Percentiles rank a stretch among this genome's conserved stretches.
Conservation (phyloP, 345 rosid species). For the Pelargonium nanum region DNA sequence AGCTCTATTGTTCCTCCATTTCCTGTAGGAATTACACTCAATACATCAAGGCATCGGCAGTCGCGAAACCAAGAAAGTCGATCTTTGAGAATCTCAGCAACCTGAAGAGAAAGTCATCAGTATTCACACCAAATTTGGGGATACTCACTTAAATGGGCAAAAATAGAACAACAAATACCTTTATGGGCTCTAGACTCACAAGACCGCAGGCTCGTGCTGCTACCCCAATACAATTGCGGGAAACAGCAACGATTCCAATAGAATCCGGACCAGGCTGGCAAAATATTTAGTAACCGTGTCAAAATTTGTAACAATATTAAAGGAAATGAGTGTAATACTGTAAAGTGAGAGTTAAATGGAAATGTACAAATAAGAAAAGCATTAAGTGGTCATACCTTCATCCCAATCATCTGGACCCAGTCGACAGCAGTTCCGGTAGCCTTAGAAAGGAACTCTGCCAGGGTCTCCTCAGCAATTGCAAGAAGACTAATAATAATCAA, state of each 20-base stretch:
- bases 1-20: conserved; percentile 87
- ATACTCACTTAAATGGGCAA: too few species aligned
- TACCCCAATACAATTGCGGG: conserved; percentile 92
- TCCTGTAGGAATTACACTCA: conserved; percentile 73
- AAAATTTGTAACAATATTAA: background rate
- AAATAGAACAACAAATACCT: conserved; percentile 30
- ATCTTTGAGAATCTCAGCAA: conserved; percentile 95
- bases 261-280: conserved; percentile 99
- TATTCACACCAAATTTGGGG: too few species aligned
- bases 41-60: conserved; percentile 67
- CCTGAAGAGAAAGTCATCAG: conserved; percentile 30
- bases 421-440: conserved; percentile 99
- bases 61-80: conserved; percentile 91
- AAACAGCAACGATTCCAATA: conserved; percentile 96
- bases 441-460: conserved; percentile 88
- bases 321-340: background rate
- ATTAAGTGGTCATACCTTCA: conserved; percentile 57
- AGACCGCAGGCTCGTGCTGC: conserved; percentile 99
- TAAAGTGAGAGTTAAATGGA: too few species aligned
- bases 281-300: background rate
- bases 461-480: conserved; percentile 90
- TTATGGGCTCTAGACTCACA: conserved; percentile 94
- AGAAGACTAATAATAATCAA: conserved; percentile 43
- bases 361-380: background rate
- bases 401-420: conserved; percentile 99